These are phyloP conservation scores for Phoenix dactylifera DNA, from an alignment of 176 grass and related monocot species.

Conservation along the genomic window DNA sequence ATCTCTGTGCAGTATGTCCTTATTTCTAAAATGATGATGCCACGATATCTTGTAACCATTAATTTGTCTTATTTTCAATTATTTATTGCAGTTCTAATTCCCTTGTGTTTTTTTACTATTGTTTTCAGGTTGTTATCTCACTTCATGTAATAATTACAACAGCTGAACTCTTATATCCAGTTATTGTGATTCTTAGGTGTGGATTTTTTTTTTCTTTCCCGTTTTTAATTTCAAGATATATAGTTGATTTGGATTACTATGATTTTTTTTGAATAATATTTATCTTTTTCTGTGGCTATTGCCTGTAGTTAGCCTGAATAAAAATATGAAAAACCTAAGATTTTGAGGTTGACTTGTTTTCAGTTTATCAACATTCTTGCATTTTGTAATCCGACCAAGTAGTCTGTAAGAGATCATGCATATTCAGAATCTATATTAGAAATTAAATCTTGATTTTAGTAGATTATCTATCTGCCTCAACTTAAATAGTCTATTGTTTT, in stretches of 20 bases:
- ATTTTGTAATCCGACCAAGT: too few species aligned
- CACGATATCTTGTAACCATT: slow-evolving; percentile 9
- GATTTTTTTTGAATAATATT: slow-evolving; percentile 5
- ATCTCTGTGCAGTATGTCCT: too few species aligned
- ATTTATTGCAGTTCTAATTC: not conserved
- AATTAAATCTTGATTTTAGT: too few species aligned
- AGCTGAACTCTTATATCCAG: slow-evolving; percentile 62
- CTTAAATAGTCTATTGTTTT: too few species aligned
- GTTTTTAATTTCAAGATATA: not conserved
- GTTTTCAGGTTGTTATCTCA: slow-evolving; percentile 72
- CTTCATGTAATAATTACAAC: slow-evolving; percentile 69
- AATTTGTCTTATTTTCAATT: slow-evolving; percentile 3
- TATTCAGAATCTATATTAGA: too few species aligned
- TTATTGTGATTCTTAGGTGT: slow-evolving; percentile 93
- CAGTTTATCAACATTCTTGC: too few species aligned
- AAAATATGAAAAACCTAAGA: too few species aligned
- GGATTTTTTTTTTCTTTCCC: slow-evolving; percentile 13
- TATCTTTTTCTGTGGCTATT: slow-evolving; percentile 30
- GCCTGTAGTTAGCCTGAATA: too few species aligned
- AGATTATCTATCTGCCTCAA: too few species aligned
- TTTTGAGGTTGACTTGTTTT: too few species aligned
- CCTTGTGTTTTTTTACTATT: slow-evolving; percentile 14
- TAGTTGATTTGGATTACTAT: slow-evolving; percentile 2
- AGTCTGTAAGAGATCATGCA: too few species aligned
- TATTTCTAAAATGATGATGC: not conserved